Percentiles rank a stretch among this genome's conserved stretches.
These are phyloP conservation scores for Schoenoplectus triqueter DNA, from an alignment of 202 grass and related monocot genomes.

Conservation along the genomic window DNA sequence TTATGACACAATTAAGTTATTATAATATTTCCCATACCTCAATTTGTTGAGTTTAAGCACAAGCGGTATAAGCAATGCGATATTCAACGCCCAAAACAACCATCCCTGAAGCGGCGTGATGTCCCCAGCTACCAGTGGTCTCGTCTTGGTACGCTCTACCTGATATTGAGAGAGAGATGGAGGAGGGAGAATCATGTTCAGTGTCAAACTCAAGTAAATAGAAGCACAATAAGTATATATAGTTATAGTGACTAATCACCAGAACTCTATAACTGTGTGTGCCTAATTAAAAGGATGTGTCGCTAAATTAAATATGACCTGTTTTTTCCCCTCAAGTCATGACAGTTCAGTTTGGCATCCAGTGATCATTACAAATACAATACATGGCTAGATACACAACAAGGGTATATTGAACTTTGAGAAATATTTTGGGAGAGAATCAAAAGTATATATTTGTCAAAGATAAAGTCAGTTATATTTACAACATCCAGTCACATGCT, in stretches of 20 bases:
- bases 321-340: too few relatives aligned
- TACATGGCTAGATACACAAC: background rate
- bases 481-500: too few relatives aligned
- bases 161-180: background rate
- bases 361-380: too few relatives aligned
- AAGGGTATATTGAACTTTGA: background rate
- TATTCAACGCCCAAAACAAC: conserved; percentile 25
- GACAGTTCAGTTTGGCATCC: too few relatives aligned
- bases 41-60: conserved; percentile 19
- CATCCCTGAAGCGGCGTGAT: conserved; percentile 46
- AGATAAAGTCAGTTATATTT: too few relatives aligned
- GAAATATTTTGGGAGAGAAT: too few relatives aligned
- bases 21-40: background rate
- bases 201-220: too few relatives aligned
- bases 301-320: background rate
- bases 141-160: conserved; percentile 46
- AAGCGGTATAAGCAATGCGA: conserved; percentile 13
- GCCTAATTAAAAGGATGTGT: background rate
- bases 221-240: background rate
- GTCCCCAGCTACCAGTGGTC: conserved; percentile 46
- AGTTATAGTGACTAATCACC: background rate
- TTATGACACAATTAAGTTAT: too few relatives aligned
- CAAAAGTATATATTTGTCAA: too few relatives aligned
- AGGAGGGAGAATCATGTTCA: background rate
- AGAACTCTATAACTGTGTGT: background rate